Evolutionary conservation across 208 protist species (phyloP).

Genomic region (Acanthamoeba sp.): DNA sequence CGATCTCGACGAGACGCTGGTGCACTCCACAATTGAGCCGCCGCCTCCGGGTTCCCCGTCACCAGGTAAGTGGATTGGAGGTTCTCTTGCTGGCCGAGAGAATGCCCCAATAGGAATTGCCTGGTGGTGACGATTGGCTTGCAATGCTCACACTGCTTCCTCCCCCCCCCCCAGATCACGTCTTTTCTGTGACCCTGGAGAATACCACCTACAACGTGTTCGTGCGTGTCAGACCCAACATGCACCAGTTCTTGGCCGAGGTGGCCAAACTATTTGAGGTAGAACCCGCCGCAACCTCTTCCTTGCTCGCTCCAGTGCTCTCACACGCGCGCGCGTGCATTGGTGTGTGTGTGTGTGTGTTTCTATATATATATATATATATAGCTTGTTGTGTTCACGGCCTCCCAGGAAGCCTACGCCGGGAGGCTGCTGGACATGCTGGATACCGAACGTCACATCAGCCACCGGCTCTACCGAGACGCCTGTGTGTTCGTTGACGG

Average conservation of each 20-base stretch:
- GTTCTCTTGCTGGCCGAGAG: no score
- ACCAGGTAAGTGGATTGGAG: no score
- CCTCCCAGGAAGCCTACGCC: constrained; percentile 87
- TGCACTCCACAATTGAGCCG: constrained; percentile 87
- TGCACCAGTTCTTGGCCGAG: constrained; percentile 82
- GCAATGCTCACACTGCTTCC: no score
- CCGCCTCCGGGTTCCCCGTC: constrained; percentile 25
- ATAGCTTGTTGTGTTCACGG: constrained; percentile 88
- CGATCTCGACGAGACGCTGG: constrained; percentile 91
- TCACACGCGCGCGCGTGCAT: no score
- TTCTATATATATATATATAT: no score
- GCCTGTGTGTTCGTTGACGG: constrained; percentile 80
- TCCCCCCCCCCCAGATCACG: background rate
- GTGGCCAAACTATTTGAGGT: constrained; percentile 86
- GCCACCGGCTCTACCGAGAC: constrained; percentile 53
- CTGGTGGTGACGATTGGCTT: no score
- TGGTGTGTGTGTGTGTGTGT: no score
- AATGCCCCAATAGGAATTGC: no score
- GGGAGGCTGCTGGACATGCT: constrained; percentile 87
- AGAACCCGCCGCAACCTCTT: background rate
- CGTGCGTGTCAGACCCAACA: constrained; percentile 76
- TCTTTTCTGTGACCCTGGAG: constrained; percentile 50
- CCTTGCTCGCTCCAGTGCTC: background rate
- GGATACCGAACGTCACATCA: constrained; percentile 80
- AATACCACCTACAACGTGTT: constrained; percentile 67